phyloP scores from a whole-genome alignment of 257 asterid species.

The Penstemon davidsonii region DNA sequence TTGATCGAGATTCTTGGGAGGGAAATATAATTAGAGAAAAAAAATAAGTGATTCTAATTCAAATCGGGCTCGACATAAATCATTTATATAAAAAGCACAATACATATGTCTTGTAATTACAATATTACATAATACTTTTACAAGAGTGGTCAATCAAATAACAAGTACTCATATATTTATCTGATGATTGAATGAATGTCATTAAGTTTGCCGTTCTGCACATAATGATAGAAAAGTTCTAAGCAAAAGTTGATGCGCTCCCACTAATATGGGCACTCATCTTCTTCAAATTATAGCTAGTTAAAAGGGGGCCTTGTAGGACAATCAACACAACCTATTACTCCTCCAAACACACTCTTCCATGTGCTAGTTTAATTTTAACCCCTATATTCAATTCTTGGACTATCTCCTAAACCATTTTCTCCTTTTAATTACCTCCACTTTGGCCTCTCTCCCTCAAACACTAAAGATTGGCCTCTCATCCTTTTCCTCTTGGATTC shows the following conservation, averaged over 20 bases:
- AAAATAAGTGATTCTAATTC: too few species aligned
- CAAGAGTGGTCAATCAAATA: too few species aligned
- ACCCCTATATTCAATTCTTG: too few species aligned
- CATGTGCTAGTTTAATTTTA: slow-evolving; percentile 61
- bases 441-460: slow-evolving; percentile 38
- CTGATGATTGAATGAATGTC: too few species aligned
- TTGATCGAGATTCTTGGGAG: not conserved
- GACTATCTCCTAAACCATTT: too few species aligned
- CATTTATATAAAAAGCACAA: too few species aligned
- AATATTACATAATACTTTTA: too few species aligned
- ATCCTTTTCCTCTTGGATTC: slow-evolving; percentile 59
- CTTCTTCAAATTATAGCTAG: slow-evolving; percentile 28
- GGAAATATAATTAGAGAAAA: not conserved
- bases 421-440: slow-evolving; percentile 39
- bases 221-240: not conserved
- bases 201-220: too few species aligned
- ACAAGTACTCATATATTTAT: too few species aligned
- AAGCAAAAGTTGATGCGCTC: slow-evolving; percentile 41
- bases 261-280: slow-evolving; percentile 44
- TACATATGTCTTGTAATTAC: too few species aligned
- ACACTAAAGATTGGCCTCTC: slow-evolving; percentile 50
- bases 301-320: slow-evolving; percentile 31
- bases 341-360: slow-evolving; percentile 72
- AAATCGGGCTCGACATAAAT: too few species aligned
- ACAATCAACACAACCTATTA: slow-evolving; percentile 53